Base-by-base conservation (phyloP, 2,329 filamentous ascomycete species). In the Ceratocystis colombiana region DNA sequence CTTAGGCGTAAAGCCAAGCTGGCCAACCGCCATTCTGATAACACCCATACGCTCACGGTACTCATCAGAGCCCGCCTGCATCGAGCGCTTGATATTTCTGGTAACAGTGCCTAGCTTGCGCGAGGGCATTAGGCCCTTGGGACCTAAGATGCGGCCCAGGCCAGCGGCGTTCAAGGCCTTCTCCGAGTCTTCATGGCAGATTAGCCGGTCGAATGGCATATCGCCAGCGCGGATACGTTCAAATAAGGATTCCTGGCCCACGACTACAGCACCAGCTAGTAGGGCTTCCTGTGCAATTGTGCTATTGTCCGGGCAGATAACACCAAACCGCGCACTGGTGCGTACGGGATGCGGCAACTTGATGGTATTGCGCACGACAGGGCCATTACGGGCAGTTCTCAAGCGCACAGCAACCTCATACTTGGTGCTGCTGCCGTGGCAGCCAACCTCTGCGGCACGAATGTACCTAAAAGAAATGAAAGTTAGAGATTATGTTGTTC, bases 121-220 rank as follows among this genome's bases (percentile, higher is more conserved):
- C 74, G 84, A 95, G 5, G 94, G 94, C 94, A 99, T 97, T 73
- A 99, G 76, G 2, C 92, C 92, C 76, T 84, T 87, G 59, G 95
- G 94, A 72, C 94, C 94, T 22, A 99, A 80, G 55, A 96, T 82
- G 70, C 87, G 83, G 69, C 88, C 93, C 69, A 99, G 75, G 0
- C 83, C 84, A 45, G 91, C 88, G 79, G 94, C 92, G 74, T 87
- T 88, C 72, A 99, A 79, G 66, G 88, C 90, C 64, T 83, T 81
- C 71, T 94, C 80, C 71, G 87, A 91, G 71, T 89, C 85, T 63
- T 82, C 80, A 75, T 96, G 92, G 77, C 90, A 96, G 71, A 99
- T 85, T 69, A 91, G 88, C 66, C 89, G 82, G 74, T 97, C 94
- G 74, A 97, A 99, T 30, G 90, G 84, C 70, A 97, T 88, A 48